Evolutionary conservation across 352 stramenopile species (phyloP), one percentile per base, ranked within the genome.

Genomic region (Phytophthora niederhauseri): DNA sequence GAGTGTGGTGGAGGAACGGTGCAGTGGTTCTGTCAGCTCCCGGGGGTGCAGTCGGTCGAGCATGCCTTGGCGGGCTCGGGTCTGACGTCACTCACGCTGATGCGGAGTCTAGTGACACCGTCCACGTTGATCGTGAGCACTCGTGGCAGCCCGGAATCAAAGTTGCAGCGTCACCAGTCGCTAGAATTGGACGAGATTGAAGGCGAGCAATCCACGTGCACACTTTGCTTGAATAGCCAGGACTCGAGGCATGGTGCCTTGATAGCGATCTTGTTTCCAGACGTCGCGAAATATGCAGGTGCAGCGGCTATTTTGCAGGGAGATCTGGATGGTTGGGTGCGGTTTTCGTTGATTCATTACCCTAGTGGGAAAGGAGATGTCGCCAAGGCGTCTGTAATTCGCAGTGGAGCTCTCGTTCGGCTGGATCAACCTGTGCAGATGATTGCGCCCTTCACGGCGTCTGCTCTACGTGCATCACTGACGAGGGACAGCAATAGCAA

Each of bases 151-250:
- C 20, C 6, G 1, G 28, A 36, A 14, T 61, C 51, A 0, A 48
- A 46, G 15, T 17, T 61, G 57, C 34, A 57, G 22, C 52, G 43
- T n/a, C 58, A 69, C 3, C 54, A 53, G 28, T 53, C 36, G 2
- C 36, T 60, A 31, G 53, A 94, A 48, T 48, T 94, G 7, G 75
- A 89, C 1, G 76, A 77, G 11, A 61, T 94, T 0, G 86, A 94
- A 71, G 86, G 75, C 2, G 81, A 94, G 20, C 82, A 88, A n/a
- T 87, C 84, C 5, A 91, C 81, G 38, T 80, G 73, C 28, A 52
- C 77, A 11, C 24, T 78, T 26, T 74, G 70, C 9, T 49, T 78
- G 20, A 51, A 62, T 62, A 61, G 56, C n/a, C 31, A 60, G 17
- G 58, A 71, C 14, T 31, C 45, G 30, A 65, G 3, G 0, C 51